Base-by-base conservation (phyloP, 2,329 filamentous ascomycete genomes). In the Blumeriella jaapii region DNA sequence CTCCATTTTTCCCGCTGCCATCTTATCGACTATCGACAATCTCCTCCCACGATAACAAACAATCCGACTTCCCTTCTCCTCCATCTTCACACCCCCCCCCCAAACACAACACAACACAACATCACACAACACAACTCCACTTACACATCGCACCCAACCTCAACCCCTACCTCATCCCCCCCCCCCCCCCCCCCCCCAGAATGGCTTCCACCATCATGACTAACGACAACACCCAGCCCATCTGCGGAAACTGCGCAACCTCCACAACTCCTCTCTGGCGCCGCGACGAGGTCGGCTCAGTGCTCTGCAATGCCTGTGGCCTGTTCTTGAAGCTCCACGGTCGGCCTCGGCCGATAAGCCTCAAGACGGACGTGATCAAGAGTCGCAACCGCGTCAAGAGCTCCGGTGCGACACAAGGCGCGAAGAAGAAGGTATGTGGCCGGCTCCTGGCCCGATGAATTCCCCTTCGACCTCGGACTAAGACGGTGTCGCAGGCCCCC, bases 321-420 rank as follows among this genome's bases (percentile, higher is more conserved):
- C 72, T 98, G 38, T 98, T 96, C 61, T 72, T 96, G 54, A 98
- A 98, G 70, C 71, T 98, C 49, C 91, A 98, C 59, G 87, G 87
- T 46, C 82, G 87, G 16, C 77, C 91, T 41, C 79, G 91, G 38
- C 91, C 91, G 49, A 95, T 94, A 59, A 93, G 84, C 51, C 72
- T 98, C 52, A 98, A 98, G 70, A 96, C 91, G 31, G 91, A 98
- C 67, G 89, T 96, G 49, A 98, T 98, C 66, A 98, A 98, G 69
- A 95, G 87, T 66, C 85, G 91, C 54, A 98, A 98, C 63, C 78
- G 91, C 47, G 89, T 96, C 51, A 96, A 96, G 69, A 91, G 86
- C 17, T 73, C 75, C 60, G 72, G 74, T 35, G 74, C 82, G 6
- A 83, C 67, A 2, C 71, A 87, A 44, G 76, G 78, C 29, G 82